A percentile compares a stretch with the other conserved stretches of the same genome.
Evolutionary conservation across 257 asterid genomes (phyloP).

Genomic region (Rubia yunnanensis): DNA sequence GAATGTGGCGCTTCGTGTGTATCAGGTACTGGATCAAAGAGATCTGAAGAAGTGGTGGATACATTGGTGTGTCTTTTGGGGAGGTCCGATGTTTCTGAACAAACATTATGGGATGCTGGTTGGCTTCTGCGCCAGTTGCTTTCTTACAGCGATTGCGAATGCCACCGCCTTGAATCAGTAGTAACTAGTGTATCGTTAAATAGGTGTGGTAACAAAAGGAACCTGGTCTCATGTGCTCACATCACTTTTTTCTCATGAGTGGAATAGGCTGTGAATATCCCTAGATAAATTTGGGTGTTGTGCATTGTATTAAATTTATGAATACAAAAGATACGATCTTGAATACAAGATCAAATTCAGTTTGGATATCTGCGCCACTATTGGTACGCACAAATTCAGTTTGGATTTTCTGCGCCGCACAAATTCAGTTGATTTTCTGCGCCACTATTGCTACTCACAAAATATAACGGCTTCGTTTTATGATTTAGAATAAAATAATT

Average conservation of each 20-base stretch:
- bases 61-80: slow-evolving; percentile 88
- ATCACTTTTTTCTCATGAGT: slow-evolving; percentile 68
- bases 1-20: not conserved
- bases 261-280: slow-evolving; percentile 41
- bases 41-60: slow-evolving; percentile 59
- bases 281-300: too few relatives aligned
- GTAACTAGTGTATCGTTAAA: slow-evolving; percentile 55
- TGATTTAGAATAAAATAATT: too few relatives aligned
- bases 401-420: too few relatives aligned
- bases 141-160: slow-evolving; percentile 79
- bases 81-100: slow-evolving; percentile 80
- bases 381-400: too few relatives aligned
- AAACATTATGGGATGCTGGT: slow-evolving; percentile 97
- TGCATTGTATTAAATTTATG: too few relatives aligned
- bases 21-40: too few relatives aligned
- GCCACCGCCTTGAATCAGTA: slow-evolving; percentile 56
- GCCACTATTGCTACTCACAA: too few relatives aligned
- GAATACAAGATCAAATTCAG: too few relatives aligned
- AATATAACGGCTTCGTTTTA: too few relatives aligned
- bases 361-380: too few relatives aligned
- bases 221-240: slow-evolving; percentile 73
- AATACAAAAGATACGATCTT: too few relatives aligned
- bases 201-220: slow-evolving; percentile 51
- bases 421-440: too few relatives aligned
- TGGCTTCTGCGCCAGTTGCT: slow-evolving; percentile 98